A percentile compares a stretch with the other conserved stretches of the same genome.
Conservation (phyloP, 1,284 basidiomycete species). For the Microbotryum saponariae region DNA sequence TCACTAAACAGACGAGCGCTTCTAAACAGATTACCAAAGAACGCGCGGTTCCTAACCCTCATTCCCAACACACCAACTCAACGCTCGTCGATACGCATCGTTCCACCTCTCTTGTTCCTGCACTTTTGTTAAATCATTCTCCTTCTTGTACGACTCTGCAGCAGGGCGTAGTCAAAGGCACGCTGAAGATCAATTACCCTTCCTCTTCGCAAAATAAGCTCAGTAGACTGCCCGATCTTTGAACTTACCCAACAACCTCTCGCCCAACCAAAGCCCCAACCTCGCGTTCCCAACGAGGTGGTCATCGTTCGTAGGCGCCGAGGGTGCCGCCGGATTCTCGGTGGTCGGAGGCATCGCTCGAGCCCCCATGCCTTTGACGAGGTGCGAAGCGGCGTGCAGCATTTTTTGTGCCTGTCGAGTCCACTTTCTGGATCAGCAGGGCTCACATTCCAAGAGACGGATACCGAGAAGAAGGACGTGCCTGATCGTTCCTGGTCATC, state of each 20-base stretch:
- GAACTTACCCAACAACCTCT: conserved; percentile 5
- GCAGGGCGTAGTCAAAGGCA: neutral
- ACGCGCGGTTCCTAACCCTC: too few species aligned
- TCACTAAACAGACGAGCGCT: too few species aligned
- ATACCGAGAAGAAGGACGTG: neutral
- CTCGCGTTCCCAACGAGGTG: conserved; percentile 4
- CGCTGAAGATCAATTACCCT: neutral
- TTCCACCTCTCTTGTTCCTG: conserved; percentile 1
- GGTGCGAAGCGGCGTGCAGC: conserved; percentile 2
- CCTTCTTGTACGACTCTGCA: conserved; percentile 2
- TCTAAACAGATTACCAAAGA: too few species aligned
- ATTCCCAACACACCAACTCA: too few species aligned
- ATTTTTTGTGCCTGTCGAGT: conserved; percentile 12
- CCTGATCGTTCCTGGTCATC: conserved; percentile 14
- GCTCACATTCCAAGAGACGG: neutral
- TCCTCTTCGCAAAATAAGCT: too few species aligned
- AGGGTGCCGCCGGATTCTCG: neutral
- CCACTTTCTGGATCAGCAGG: too few species aligned
- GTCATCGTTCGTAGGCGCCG: neutral
- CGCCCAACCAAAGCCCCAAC: conserved; percentile 9
- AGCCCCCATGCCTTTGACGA: conserved; percentile 5
- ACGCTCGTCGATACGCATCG: neutral
- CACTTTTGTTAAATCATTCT: neutral
- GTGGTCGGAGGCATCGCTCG: neutral
- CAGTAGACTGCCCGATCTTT: too few species aligned